Percentiles rank a stretch among this genome's conserved stretches.
phyloP scores from a whole-genome alignment of 2,329 filamentous ascomycete species.

The Leptoxyphium fumago region DNA sequence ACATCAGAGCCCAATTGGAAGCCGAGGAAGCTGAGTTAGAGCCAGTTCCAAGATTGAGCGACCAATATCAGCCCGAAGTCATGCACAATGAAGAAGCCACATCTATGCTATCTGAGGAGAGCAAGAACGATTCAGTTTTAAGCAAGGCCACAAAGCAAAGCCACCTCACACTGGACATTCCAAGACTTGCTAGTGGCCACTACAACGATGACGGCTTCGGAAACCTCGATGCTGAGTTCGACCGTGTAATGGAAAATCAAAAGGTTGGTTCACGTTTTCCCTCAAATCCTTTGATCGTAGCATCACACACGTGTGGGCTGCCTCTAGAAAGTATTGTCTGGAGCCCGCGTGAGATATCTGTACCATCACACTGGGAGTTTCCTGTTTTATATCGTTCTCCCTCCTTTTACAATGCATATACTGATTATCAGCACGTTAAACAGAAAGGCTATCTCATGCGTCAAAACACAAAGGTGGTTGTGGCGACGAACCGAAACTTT shows the following conservation, averaged over 20 bases:
- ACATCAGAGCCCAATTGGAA: conserved; percentile 68
- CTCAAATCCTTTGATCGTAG: conserved; percentile 4
- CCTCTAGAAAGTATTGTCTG: not conserved
- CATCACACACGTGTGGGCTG: not conserved
- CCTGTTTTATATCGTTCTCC: not conserved
- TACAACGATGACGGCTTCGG: conserved; percentile 62
- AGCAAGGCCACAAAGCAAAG: conserved; percentile 6
- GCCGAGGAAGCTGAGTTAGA: conserved; percentile 45
- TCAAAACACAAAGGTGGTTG: conserved; percentile 92
- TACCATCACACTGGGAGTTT: not conserved
- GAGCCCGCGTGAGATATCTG: too few relatives aligned
- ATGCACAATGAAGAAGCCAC: conserved; percentile 2
- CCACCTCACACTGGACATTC: conserved; percentile 49
- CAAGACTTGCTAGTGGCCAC: conserved; percentile 51
- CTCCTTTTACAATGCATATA: conserved; percentile 27
- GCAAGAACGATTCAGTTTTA: conserved; percentile 15
- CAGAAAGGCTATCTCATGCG: conserved; percentile 98
- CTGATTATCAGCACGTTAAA: conserved; percentile 29
- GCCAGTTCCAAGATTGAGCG: conserved; percentile 17
- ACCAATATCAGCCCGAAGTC: not conserved
- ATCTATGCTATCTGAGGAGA: conserved; percentile 11
- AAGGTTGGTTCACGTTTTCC: conserved; percentile 54
- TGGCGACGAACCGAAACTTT: conserved; percentile 57
- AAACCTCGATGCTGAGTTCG: conserved; percentile 82
- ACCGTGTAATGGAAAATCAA: conserved; percentile 87